A percentile compares a stretch with the other conserved stretches of the same genome.
Conservation (phyloP, 2,329 filamentous ascomycete species). For the Hypoxylon sp. region DNA sequence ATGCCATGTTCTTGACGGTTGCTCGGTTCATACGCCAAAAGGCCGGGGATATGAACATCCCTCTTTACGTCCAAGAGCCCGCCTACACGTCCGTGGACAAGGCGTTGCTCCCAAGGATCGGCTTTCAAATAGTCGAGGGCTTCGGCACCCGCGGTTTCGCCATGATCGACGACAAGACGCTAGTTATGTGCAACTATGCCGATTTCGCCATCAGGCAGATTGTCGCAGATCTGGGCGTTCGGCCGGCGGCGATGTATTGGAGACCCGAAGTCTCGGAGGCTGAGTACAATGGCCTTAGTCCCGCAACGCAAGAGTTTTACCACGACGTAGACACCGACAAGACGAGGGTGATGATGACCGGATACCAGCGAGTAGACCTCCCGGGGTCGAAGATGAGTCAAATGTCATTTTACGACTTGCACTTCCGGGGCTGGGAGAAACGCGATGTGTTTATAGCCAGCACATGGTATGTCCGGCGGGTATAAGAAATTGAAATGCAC, state of each 20-base stretch:
- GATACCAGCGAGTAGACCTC: slow-evolving; percentile 21
- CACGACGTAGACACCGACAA: slow-evolving; percentile 24
- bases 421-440: too few relatives aligned
- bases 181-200: slow-evolving; percentile 34
- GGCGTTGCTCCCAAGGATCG: slow-evolving; percentile 14
- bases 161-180: slow-evolving; percentile 36
- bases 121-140: slow-evolving; percentile 27
- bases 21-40: slow-evolving; percentile 8
- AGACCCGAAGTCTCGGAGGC: neutral
- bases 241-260: slow-evolving; percentile 41
- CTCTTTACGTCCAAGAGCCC: slow-evolving; percentile 31
- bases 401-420: neutral
- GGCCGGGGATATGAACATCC: slow-evolving; percentile 3
- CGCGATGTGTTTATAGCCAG: neutral
- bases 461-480: neutral
- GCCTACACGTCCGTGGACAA: slow-evolving; percentile 30
- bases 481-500: too few relatives aligned
- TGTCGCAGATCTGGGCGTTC: slow-evolving; percentile 35
- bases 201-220: slow-evolving; percentile 32
- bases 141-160: slow-evolving; percentile 42
- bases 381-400: neutral
- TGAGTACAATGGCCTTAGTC: neutral
- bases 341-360: slow-evolving; percentile 33
- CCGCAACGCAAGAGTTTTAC: neutral
- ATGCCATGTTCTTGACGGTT: slow-evolving; percentile 21